Conservation (phyloP, 1,284 basidiomycete species). For the Serendipita sp. region DNA sequence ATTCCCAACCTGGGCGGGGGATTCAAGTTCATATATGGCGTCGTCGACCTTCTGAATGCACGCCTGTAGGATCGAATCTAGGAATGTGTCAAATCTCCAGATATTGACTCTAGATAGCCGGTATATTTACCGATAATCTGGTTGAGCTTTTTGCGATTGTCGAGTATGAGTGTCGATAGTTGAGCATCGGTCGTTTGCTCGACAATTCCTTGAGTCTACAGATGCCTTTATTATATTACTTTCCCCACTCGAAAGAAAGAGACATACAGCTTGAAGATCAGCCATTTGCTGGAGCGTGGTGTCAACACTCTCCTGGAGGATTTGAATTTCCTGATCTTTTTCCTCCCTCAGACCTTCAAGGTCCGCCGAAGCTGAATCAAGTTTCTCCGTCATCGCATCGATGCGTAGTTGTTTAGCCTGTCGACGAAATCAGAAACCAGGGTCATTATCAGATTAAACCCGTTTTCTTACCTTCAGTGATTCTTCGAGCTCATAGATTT, state of each 20-base stretch:
- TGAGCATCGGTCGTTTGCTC: constrained; percentile 88
- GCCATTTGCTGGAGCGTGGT: constrained; percentile 80
- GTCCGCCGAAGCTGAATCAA: constrained; percentile 64
- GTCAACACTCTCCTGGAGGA: constrained; percentile 95
- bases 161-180: constrained; percentile 92
- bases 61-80: constrained; percentile 92
- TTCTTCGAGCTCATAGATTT: constrained; percentile 90
- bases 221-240: constrained; percentile 13
- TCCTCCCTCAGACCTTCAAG: constrained; percentile 77
- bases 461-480: constrained; percentile 58
- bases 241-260: not conserved
- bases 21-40: constrained; percentile 93
- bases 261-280: constrained; percentile 67
- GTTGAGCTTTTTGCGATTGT: constrained; percentile 96
- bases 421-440: constrained; percentile 11
- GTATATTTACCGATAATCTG: constrained; percentile 71
- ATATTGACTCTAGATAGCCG: constrained; percentile 3
- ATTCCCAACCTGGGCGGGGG: constrained; percentile 86
- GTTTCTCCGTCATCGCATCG: constrained; percentile 71
- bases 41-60: constrained; percentile 97
- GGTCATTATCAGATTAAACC: not conserved
- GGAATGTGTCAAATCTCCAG: constrained; percentile 7
- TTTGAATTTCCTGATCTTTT: constrained; percentile 92
- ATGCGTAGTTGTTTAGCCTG: constrained; percentile 89
- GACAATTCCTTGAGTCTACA: constrained; percentile 64